A percentile compares a stretch with the other conserved stretches of the same genome.
phyloP scores from a whole-genome alignment of 208 protist species.

The Crithidia thermophila region DNA sequence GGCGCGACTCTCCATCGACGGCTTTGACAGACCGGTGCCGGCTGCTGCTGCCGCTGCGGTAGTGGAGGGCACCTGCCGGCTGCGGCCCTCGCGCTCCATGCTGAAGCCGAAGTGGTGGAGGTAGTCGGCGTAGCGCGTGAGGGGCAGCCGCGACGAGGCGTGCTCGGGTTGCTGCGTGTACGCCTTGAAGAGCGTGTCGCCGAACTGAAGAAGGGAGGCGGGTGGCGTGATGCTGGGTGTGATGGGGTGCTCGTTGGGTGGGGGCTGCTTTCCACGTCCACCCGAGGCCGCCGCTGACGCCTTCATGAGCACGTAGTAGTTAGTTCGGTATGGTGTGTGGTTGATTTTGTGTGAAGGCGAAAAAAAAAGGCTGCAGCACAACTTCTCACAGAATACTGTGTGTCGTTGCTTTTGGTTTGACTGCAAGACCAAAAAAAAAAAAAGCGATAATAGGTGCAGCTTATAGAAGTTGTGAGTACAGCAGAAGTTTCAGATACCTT shows the following conservation, averaged over 20 bases:
- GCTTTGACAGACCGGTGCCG: no score
- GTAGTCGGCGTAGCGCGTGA: slow-evolving; percentile 79
- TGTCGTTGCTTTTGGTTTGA: no score
- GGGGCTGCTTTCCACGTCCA: neutral
- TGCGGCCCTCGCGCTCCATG: slow-evolving; percentile 49
- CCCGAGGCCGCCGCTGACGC: neutral
- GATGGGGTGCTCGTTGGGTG: neutral
- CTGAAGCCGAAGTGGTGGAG: slow-evolving; percentile 87
- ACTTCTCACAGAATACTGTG: no score
- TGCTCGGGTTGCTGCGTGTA: slow-evolving; percentile 19
- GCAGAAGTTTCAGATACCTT: no score
- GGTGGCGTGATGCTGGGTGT: neutral
- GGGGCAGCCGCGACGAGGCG: slow-evolving; percentile 30
- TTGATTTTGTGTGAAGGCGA: neutral
- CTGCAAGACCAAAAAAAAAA: no score
- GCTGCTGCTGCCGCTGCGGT: neutral
- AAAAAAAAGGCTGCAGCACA: neutral
- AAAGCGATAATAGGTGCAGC: no score
- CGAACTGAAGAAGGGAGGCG: slow-evolving; percentile 43
- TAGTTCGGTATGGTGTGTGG: no score
- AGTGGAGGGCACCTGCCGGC: neutral
- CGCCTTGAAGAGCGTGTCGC: slow-evolving; percentile 47
- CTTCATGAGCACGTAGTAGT: no score
- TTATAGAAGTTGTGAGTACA: no score
- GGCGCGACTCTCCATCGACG: no score